Percentiles rank a stretch among this genome's conserved stretches.
Conservation (phyloP, 441 rosid species). For the Syzygium malaccense region DNA sequence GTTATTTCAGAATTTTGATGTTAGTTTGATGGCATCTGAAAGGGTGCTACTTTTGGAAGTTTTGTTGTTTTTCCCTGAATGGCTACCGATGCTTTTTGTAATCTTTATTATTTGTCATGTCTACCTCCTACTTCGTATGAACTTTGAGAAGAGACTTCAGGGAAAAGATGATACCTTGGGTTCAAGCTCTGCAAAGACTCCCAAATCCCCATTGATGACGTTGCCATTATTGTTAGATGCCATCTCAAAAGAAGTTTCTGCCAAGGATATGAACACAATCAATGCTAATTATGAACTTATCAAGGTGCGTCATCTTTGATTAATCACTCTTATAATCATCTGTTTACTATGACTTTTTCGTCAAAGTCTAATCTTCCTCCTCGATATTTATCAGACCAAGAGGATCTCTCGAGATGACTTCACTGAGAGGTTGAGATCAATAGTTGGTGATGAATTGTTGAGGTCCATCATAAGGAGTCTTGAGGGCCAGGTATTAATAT, state of each 20-base stretch:
- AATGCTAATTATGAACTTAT: not conserved
- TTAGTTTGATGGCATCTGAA: not conserved
- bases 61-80: not conserved
- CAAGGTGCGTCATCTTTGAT: not conserved
- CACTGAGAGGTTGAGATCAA: not conserved
- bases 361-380: not conserved
- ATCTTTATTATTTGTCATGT: not conserved
- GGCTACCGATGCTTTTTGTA: not conserved
- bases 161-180: too few species aligned
- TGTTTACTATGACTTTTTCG: not conserved
- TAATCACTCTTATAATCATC: not conserved
- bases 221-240: not conserved
- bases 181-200: too few species aligned
- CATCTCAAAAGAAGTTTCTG: not conserved
- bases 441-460: not conserved
- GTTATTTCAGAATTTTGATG: not conserved
- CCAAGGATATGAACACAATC: not conserved
- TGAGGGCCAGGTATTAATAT: not conserved
- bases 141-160: not conserved
- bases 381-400: not conserved
- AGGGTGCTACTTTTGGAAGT: not conserved
- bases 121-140: not conserved
- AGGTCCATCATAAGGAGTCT: not conserved
- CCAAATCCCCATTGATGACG: slow-evolving; percentile 1
- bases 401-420: not conserved